Evolutionary conservation across 2,329 filamentous ascomycete genomes (phyloP).

Genomic region (Beauveria rudraprayagi): DNA sequence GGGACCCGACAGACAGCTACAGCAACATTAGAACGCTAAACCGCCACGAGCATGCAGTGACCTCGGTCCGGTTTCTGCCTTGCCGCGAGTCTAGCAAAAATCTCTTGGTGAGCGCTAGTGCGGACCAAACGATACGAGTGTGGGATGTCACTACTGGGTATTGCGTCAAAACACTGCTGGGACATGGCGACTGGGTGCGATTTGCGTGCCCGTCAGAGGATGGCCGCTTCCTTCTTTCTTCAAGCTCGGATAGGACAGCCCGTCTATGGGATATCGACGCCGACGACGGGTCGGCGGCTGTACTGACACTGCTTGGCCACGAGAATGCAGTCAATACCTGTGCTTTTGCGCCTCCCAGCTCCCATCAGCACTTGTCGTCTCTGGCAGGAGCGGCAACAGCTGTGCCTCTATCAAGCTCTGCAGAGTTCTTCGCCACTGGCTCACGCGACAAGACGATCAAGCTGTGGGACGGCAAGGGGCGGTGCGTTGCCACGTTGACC

Average conservation of each 20-base stretch:
- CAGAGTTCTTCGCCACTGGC: conserved; percentile 85
- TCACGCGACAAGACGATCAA: conserved; percentile 85
- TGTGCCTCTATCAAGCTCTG: conserved; percentile 62
- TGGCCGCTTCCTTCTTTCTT: conserved; percentile 73
- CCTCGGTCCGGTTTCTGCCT: conserved; percentile 79
- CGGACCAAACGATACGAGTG: conserved; percentile 76
- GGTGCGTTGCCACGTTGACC: conserved; percentile 70
- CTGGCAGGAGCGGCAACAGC: conserved; percentile 68
- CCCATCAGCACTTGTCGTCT: conserved; percentile 66
- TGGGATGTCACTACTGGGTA: conserved; percentile 93
- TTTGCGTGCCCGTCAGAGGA: conserved; percentile 77
- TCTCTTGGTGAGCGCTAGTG: conserved; percentile 78
- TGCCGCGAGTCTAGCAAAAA: conserved; percentile 67
- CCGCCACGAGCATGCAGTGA: conserved; percentile 88
- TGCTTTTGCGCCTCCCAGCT: conserved; percentile 69
- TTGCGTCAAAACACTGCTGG: conserved; percentile 77
- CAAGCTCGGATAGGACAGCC: conserved; percentile 72
- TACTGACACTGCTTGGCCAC: conserved; percentile 74
- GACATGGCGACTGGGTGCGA: conserved; percentile 82
- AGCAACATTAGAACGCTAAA: conserved; percentile 88
- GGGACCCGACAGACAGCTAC: conserved; percentile 88
- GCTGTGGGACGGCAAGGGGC: conserved; percentile 79
- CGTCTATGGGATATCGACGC: conserved; percentile 77
- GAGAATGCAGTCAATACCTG: conserved; percentile 84
- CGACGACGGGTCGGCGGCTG: conserved; percentile 51